Conservation (phyloP, 257 asterid genomes). For the Henckelia pumila region DNA sequence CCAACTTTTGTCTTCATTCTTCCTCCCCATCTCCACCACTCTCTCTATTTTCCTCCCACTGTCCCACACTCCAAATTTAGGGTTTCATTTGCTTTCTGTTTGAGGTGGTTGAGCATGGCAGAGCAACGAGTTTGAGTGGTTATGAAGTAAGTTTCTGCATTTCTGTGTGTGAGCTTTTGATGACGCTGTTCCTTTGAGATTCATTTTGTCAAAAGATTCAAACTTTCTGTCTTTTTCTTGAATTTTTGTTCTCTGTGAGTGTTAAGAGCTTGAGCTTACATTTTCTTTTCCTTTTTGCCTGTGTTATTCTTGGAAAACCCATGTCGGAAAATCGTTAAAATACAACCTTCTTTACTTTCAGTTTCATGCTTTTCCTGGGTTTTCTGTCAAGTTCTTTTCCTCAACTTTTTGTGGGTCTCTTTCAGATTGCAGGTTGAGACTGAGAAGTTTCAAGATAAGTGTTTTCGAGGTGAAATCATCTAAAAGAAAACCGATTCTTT, state of each 20-base stretch:
- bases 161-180: slow-evolving; percentile 28
- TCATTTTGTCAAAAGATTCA: slow-evolving; percentile 24
- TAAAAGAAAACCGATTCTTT: slow-evolving; percentile 20
- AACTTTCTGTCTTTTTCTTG: slow-evolving; percentile 19
- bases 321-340: slow-evolving; percentile 25
- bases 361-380: slow-evolving; percentile 15
- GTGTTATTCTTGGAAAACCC: slow-evolving; percentile 43
- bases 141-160: slow-evolving; percentile 39
- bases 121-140: slow-evolving; percentile 24
- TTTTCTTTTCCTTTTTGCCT: slow-evolving; percentile 18
- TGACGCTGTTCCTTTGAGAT: slow-evolving; percentile 27
- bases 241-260: slow-evolving; percentile 8
- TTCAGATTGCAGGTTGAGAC: slow-evolving; percentile 31
- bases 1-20: slow-evolving; percentile 74
- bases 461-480: slow-evolving; percentile 6
- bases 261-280: slow-evolving; percentile 14
- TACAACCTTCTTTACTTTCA: background rate
- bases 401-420: slow-evolving; percentile 26
- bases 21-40: slow-evolving; percentile 37
- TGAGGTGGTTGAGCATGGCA: slow-evolving; percentile 22
- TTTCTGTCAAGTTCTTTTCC: slow-evolving; percentile 21
- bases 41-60: slow-evolving; percentile 3
- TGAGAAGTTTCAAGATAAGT: background rate
- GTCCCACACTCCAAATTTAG: slow-evolving; percentile 66
- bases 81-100: slow-evolving; percentile 42